These are phyloP conservation scores for Penicillium soppii DNA, from an alignment of 495 filamentous ascomycete genomes.

Conservation along the genomic window DNA sequence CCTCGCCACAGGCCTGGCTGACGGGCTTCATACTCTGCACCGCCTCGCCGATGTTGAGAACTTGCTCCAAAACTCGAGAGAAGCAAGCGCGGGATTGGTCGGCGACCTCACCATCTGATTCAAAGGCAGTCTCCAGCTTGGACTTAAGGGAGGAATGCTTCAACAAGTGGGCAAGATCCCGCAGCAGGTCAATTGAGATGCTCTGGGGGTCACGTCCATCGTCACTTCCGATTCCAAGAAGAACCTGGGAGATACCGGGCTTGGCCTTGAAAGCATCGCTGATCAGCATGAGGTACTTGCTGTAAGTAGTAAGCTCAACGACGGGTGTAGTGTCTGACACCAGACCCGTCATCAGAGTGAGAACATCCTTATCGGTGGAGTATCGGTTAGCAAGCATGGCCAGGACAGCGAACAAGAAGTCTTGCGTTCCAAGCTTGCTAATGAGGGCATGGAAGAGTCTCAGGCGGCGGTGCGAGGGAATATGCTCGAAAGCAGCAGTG, in stretches of 20 bases:
- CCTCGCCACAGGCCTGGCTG: conserved; percentile 62
- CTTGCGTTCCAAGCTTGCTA: conserved; percentile 75
- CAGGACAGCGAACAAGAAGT: conserved; percentile 59
- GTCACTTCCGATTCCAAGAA: conserved; percentile 66
- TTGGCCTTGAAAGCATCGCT: conserved; percentile 71
- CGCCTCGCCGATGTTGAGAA: conserved; percentile 59
- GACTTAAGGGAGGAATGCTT: conserved; percentile 46
- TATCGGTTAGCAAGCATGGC: conserved; percentile 50
- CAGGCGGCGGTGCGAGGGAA: conserved; percentile 79
- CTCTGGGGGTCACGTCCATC: conserved; percentile 57
- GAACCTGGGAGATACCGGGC: conserved; percentile 61
- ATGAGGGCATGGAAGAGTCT: conserved; percentile 76
- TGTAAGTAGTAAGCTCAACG: conserved; percentile 64
- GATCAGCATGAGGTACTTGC: conserved; percentile 70
- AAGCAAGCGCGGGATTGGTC: conserved; percentile 64
- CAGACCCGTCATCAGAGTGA: conserved; percentile 43
- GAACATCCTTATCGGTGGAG: conserved; percentile 42
- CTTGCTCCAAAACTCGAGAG: conserved; percentile 66
- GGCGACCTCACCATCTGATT: conserved; percentile 45
- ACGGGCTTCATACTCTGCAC: conserved; percentile 60
- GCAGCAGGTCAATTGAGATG: conserved; percentile 62
- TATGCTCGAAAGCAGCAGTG: conserved; percentile 89
- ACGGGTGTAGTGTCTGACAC: conserved; percentile 57
- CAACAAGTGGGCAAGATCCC: conserved; percentile 41
- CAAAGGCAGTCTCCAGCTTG: conserved; percentile 40